Evolutionary conservation across 2,329 filamentous ascomycete genomes (phyloP).

Genomic region (Apiospora pterosperma): DNA sequence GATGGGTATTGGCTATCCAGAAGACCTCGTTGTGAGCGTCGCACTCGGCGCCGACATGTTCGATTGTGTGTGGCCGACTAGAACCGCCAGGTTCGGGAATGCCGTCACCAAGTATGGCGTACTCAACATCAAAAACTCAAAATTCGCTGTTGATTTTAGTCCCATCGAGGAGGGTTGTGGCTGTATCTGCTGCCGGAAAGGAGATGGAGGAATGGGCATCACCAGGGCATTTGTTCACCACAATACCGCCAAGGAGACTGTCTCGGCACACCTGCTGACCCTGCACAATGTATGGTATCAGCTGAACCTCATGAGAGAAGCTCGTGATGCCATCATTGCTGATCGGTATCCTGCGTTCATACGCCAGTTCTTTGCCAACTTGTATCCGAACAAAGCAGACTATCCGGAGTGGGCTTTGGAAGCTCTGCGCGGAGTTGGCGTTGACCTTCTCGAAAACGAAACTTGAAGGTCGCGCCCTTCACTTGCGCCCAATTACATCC

Average conservation of each 20-base stretch:
- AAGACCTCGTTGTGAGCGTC: slow-evolving; percentile 90
- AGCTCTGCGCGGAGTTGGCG: slow-evolving; percentile 73
- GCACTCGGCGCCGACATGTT: slow-evolving; percentile 98
- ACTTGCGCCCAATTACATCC: neutral
- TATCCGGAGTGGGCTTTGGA: slow-evolving; percentile 84
- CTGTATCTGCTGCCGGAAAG: slow-evolving; percentile 70
- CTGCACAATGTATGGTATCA: slow-evolving; percentile 97
- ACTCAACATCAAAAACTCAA: slow-evolving; percentile 77
- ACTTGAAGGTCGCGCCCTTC: neutral
- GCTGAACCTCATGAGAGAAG: slow-evolving; percentile 74
- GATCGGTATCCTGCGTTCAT: slow-evolving; percentile 79
- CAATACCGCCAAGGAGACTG: slow-evolving; percentile 90
- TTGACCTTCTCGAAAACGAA: slow-evolving; percentile 57
- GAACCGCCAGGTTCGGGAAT: slow-evolving; percentile 94
- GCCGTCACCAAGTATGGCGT: slow-evolving; percentile 79
- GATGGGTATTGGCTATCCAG: slow-evolving; percentile 97
- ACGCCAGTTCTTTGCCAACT: slow-evolving; percentile 69
- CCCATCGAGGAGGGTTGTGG: slow-evolving; percentile 81
- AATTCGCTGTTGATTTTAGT: slow-evolving; percentile 74
- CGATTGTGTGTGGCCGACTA: slow-evolving; percentile 97
- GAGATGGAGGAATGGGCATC: slow-evolving; percentile 71
- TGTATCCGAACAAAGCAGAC: slow-evolving; percentile 63
- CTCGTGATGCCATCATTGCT: slow-evolving; percentile 74
- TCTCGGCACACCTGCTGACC: slow-evolving; percentile 77
- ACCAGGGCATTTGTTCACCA: slow-evolving; percentile 90